phyloP scores from a whole-genome alignment of 768 basidiomycete genomes.

The Clathrus columnatus region DNA sequence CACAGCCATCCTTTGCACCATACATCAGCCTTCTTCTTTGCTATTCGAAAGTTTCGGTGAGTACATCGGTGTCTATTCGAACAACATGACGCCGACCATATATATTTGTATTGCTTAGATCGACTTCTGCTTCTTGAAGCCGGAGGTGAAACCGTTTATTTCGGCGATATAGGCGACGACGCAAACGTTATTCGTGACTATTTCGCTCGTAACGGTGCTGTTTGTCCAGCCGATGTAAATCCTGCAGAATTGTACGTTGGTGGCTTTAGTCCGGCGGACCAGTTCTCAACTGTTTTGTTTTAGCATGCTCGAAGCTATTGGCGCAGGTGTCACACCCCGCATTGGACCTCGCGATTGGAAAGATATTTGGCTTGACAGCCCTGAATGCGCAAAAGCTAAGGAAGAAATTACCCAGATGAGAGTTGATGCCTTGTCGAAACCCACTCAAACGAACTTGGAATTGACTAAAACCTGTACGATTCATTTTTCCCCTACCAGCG shows the following conservation, averaged over 20 bases:
- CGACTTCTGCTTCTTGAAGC: slow-evolving; percentile 42
- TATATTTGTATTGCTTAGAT: slow-evolving; percentile 12
- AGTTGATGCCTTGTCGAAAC: slow-evolving; percentile 34
- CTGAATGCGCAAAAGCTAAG: slow-evolving; percentile 38
- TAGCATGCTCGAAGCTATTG: slow-evolving; percentile 73
- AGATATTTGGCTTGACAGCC: slow-evolving; percentile 71
- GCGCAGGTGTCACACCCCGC: slow-evolving; percentile 66
- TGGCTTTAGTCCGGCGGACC: slow-evolving; percentile 17
- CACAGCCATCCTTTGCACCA: slow-evolving; percentile 75
- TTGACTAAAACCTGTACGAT: slow-evolving; percentile 39
- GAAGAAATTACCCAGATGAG: slow-evolving; percentile 38
- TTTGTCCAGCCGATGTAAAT: slow-evolving; percentile 70
- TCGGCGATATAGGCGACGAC: slow-evolving; percentile 77
- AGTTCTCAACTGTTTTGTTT: not conserved
- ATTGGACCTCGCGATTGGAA: slow-evolving; percentile 81
- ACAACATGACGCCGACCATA: slow-evolving; percentile 41
- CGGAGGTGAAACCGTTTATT: slow-evolving; percentile 91
- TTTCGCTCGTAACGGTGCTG: slow-evolving; percentile 65
- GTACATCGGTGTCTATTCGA: not conserved
- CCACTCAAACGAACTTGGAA: slow-evolving; percentile 30
- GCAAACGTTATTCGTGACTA: slow-evolving; percentile 63
- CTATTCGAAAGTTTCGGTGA: slow-evolving; percentile 81
- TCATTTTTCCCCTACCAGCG: not conserved
- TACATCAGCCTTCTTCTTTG: slow-evolving; percentile 80
- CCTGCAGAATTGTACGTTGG: slow-evolving; percentile 49